Evolutionary conservation across 768 basidiomycete genomes (phyloP), one percentile per base, ranked within the genome.

Genomic region (Mycena galopus): DNA sequence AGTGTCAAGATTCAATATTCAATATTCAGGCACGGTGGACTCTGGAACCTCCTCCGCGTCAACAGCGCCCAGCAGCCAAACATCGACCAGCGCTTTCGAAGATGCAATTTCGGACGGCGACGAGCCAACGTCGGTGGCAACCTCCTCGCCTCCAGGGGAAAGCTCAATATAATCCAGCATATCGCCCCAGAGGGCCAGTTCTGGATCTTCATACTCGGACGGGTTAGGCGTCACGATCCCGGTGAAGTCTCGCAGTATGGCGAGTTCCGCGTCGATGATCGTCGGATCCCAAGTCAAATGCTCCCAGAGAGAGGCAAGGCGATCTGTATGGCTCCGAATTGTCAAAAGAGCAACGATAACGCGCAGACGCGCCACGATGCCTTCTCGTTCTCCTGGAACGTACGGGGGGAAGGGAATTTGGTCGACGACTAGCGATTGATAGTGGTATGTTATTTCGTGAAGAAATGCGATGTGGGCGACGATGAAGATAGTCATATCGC

Each of bases 401-500:
- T 67, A 60, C 2, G 66, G 57, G 50, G 58, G 57, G 66, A 67
- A 60, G 30, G 66, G 44, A 21, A 67, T 5, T 50, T 59, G 42
- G 32, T 67, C 66, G 57, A 67, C 56, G 37, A 67, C 42, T 4
- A 67, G 65, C 14, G 56, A 58, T 25, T 50, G 65, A 19, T 67
- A 67, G 65, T 51, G 66, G 58, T 58, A 67, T 5, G 39, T 23
- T 33, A 56, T 16, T 32, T 59, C 11, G 21, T 67, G 39, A 25
- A 57, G 65, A 56, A 25, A 56, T 16, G 67, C 19, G 27, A 63
- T 69, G 37, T 69, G 67, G 35, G 67, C 67, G 29, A 69, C 39
- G 29, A 69, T 62, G 60, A 62, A 69, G n/a, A 69, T 19, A 62
- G 67, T 69, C 67, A 39, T 32, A 32, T 69, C 29, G 51, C 67